A percentile compares a stretch with the other conserved stretches of the same genome.
Conservation (phyloP, 1,139 yeast species). For the Lodderomyces orthopsilosis region DNA sequence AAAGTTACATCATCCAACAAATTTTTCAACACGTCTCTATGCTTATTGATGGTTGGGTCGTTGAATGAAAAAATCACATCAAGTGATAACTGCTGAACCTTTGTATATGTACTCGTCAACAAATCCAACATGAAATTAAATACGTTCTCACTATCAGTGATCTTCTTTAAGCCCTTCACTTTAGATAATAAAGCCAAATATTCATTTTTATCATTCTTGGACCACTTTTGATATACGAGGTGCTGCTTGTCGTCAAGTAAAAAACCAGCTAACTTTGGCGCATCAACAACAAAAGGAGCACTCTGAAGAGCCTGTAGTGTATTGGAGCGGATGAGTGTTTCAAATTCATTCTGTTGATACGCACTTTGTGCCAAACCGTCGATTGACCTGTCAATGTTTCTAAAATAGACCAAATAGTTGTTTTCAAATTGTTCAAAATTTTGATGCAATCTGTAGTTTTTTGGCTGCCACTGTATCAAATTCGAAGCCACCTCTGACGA, state of each 20-base stretch:
- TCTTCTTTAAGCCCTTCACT: conserved; percentile 60
- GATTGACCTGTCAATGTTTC: conserved; percentile 28
- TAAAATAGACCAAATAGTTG: conserved; percentile 22
- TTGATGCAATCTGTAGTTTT: conserved; percentile 27
- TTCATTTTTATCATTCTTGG: conserved; percentile 58
- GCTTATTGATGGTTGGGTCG: conserved; percentile 56
- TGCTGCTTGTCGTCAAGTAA: conserved; percentile 35
- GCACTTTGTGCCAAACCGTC: conserved; percentile 18
- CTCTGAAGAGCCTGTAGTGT: conserved; percentile 12
- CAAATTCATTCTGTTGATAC: conserved; percentile 27
- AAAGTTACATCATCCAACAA: conserved; percentile 79
- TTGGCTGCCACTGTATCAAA: conserved; percentile 31
- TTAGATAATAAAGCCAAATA: conserved; percentile 61
- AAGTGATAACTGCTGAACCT: conserved; percentile 71
- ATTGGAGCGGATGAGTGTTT: conserved; percentile 20
- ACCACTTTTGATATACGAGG: conserved; percentile 39
- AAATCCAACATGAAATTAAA: conserved; percentile 52
- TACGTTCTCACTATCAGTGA: conserved; percentile 52
- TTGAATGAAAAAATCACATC: conserved; percentile 70
- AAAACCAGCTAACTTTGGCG: conserved; percentile 52
- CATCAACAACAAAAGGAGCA: conserved; percentile 73
- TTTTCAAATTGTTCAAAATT: conserved; percentile 24
- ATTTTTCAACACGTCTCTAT: conserved; percentile 69
- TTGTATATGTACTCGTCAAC: conserved; percentile 59
- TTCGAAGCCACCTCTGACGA: conserved; percentile 18